These are phyloP conservation scores for Astrocystis sublimbata DNA, from an alignment of 495 filamentous ascomycete genomes.

Conservation along the genomic window DNA sequence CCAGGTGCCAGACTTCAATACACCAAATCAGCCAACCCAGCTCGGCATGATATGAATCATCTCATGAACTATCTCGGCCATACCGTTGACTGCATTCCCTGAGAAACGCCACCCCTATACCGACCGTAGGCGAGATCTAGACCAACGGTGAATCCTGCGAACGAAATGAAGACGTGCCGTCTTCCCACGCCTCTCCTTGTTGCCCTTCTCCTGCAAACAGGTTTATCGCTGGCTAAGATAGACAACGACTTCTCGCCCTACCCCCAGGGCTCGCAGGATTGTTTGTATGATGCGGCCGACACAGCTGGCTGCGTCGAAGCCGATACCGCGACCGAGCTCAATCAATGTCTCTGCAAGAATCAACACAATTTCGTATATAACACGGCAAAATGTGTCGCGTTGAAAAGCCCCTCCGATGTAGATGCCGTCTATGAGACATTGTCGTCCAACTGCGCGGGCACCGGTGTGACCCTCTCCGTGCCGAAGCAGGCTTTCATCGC, in stretches of 20 bases:
- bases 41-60: too few relatives aligned
- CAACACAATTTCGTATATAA: slow-evolving; percentile 45
- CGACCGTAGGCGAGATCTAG: background rate
- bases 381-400: slow-evolving; percentile 43
- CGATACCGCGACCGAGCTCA: slow-evolving; percentile 35
- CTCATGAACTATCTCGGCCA: too few relatives aligned
- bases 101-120: background rate
- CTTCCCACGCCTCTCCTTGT: slow-evolving; percentile 30
- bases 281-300: slow-evolving; percentile 38
- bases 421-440: slow-evolving; percentile 39
- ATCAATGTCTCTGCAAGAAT: slow-evolving; percentile 47
- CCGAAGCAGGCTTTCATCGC: slow-evolving; percentile 29
- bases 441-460: slow-evolving; percentile 38
- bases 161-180: slow-evolving; percentile 26
- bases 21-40: too few relatives aligned
- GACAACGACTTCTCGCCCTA: slow-evolving; percentile 46
- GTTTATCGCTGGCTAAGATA: slow-evolving; percentile 19
- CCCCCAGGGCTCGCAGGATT: slow-evolving; percentile 40
- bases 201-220: slow-evolving; percentile 34
- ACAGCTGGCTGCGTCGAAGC: slow-evolving; percentile 31
- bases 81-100: background rate
- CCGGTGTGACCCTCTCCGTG: slow-evolving; percentile 31
- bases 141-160: background rate
- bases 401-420: slow-evolving; percentile 31
- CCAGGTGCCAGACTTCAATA: too few relatives aligned